phyloP scores from a whole-genome alignment of 208 protist genomes.

The Leishmania arabica region DNA sequence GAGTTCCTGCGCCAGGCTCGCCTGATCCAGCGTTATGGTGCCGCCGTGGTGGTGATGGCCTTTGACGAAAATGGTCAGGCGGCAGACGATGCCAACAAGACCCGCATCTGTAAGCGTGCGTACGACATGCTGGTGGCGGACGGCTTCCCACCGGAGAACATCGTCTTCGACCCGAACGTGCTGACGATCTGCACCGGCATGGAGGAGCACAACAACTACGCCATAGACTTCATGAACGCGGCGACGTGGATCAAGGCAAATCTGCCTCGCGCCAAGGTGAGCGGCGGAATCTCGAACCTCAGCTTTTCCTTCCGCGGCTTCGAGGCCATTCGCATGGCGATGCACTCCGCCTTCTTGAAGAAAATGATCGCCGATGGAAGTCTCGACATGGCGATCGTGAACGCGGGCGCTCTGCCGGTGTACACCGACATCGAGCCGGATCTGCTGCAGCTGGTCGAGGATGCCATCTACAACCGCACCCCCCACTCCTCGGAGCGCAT shows the following conservation, averaged over 20 bases:
- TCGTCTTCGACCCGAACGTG: conserved; percentile 98
- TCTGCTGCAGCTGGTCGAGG: conserved; percentile 88
- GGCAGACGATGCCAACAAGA: conserved; percentile 79
- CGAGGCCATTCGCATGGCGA: conserved; percentile 83
- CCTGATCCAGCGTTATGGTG: conserved; percentile 92
- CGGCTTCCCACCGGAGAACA: conserved; percentile 92
- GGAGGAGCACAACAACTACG: conserved; percentile 98
- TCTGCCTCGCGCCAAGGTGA: conserved; percentile 84
- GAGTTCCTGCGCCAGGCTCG: conserved; percentile 94
- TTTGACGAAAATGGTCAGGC: conserved; percentile 98
- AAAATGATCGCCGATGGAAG: conserved; percentile 78
- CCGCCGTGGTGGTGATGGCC: conserved; percentile 93
- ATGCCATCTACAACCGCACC: conserved; percentile 92
- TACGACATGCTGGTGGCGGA: conserved; percentile 90
- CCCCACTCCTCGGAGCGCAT: conserved; percentile 90
- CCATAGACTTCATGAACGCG: conserved; percentile 94
- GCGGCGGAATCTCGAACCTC: conserved; percentile 96
- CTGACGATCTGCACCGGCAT: conserved; percentile 97
- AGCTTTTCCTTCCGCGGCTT: conserved; percentile 97
- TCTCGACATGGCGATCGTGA: conserved; percentile 98
- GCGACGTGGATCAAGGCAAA: conserved; percentile 83
- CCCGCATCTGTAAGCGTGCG: conserved; percentile 94
- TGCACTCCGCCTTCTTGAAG: conserved; percentile 95
- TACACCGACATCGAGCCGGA: conserved; percentile 94
- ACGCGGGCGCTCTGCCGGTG: conserved; percentile 93